Evolutionary conservation across 306 rosid genomes (phyloP), one percentile per base, ranked within the genome.

Genomic region (Astragalus glycyphyllos): DNA sequence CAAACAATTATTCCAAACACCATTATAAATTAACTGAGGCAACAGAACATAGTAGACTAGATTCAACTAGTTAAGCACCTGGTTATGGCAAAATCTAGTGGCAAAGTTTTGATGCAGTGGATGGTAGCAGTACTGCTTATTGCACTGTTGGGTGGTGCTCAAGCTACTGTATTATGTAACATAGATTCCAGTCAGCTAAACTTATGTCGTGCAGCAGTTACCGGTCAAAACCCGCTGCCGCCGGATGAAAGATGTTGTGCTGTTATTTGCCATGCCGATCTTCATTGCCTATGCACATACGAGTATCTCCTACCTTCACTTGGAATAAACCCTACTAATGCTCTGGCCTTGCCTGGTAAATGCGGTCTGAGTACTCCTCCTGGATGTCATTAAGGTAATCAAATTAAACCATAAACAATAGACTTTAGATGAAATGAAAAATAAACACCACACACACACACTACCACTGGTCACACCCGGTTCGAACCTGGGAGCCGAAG

Each of bases 291-390:
- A 12, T 85, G 91, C 82, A 31, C 5, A 13, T 84, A 48, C 87
- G 84, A 79, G 79, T 58, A 81, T 41, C 0, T 35, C n/a, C 77
- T 92, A 4, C 86, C 89, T 23, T 32, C 74, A 0, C 11, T 34
- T 49, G 72, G 72, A 34, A 15, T 88, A n/a, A 49, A 85, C 62
- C 61, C 89, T 1, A 67, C 11, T 10, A 51, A 56, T 7, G 97
- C 97, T 41, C 38, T 88, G 68, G 83, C 81, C 8, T 71, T 88
- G 89, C 97, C 92, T 0, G 7, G 66, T 31, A 82, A 86, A 60
- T 91, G 96, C 73, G 89, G 87, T 65, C 37, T 82, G 5, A 26
- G 20, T 48, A 68, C 15, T 7, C 59, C 72, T 15, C 53, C 71
- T 5, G 20, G 15, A 1, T 87, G 96, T 69, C 62, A 26, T 26